Base-by-base conservation (phyloP, 2,329 filamentous ascomycete species). In the Ophiostoma ips region DNA sequence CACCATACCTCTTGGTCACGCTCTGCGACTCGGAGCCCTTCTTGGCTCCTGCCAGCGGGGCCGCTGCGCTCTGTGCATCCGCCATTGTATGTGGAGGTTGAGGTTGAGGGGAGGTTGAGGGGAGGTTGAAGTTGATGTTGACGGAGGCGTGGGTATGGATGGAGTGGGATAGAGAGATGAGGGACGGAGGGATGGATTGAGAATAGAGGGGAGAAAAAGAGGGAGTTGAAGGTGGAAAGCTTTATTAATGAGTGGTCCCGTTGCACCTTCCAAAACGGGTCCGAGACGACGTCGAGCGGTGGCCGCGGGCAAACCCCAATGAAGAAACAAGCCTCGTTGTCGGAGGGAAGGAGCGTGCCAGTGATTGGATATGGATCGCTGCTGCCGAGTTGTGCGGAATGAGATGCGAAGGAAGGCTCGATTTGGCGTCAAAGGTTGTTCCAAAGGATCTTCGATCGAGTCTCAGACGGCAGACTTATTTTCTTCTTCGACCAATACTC, bases 1-100 rank as follows among this genome's bases (percentile, higher is more conserved):
- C 6, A 19, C n/a, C 50, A 13, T 68, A 88, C 84, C 84, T 77
- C 70, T 89, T 89, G 53, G 81, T 83, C 50, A 87, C 84, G 65
- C 81, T 86, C 62, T 84, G 81, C 35, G 78, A 75, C 63, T 87
- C 83, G 46, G 73, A 71, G 30, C 72, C 72, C 56, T 72, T 79
- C 56, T 76, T 72, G 48, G 72, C 64, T 44, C 70, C 68, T 55
- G 71, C 68, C 52, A 83, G 70, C 68, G 85, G 84, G 80, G 75
- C 71, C 51, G 77, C 72, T 50, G 81, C 71, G 66, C 83, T 86
- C 65, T 87, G 83, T 49, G 69, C 76, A 59, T 85, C 74, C 58
- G 78, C 76, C 64, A 72, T 71, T 41, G 63, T 18, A 12, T 43
- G 40, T 16, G 1, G 21, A 16, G 38, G 24, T 28, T 4, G 24